These are phyloP conservation scores for Macrolepiota albuminosa DNA, from an alignment of 768 basidiomycete genomes.

Conservation along the genomic window DNA sequence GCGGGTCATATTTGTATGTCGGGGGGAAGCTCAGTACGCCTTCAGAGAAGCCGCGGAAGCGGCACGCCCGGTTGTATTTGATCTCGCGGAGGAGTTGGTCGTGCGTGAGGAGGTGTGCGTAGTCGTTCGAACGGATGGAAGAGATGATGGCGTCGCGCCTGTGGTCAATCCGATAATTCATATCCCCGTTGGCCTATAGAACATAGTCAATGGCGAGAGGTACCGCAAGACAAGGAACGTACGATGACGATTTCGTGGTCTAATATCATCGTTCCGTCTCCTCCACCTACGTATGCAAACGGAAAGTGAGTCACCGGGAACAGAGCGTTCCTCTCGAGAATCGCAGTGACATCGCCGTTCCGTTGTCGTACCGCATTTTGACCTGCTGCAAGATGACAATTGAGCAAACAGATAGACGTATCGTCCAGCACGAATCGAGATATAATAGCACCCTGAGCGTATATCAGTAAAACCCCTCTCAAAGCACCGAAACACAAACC, in stretches of 20 bases:
- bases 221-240: slow-evolving; percentile 23
- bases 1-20: slow-evolving; percentile 93
- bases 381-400: slow-evolving; percentile 96
- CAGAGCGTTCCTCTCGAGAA: slow-evolving; percentile 77
- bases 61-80: slow-evolving; percentile 81
- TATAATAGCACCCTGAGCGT: slow-evolving; percentile 78
- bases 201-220: not conserved
- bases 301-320: slow-evolving; percentile 55
- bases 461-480: not conserved
- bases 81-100: slow-evolving; percentile 93
- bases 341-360: slow-evolving; percentile 83
- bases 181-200: slow-evolving; percentile 77
- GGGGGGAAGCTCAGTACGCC: slow-evolving; percentile 80
- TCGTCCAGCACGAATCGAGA: slow-evolving; percentile 87
- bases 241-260: slow-evolving; percentile 96
- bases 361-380: slow-evolving; percentile 78
- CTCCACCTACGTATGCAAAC: slow-evolving; percentile 79
- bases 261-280: slow-evolving; percentile 87
- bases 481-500: slow-evolving; percentile 36
- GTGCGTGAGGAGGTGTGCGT: slow-evolving; percentile 57
- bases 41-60: slow-evolving; percentile 79
- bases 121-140: slow-evolving; percentile 63
- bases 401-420: slow-evolving; percentile 91
- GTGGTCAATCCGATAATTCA: slow-evolving; percentile 97
- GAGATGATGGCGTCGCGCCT: slow-evolving; percentile 79